Base-by-base conservation (phyloP, 2,329 filamentous ascomycete genomes). In the Clonostachys rhizophaga region DNA sequence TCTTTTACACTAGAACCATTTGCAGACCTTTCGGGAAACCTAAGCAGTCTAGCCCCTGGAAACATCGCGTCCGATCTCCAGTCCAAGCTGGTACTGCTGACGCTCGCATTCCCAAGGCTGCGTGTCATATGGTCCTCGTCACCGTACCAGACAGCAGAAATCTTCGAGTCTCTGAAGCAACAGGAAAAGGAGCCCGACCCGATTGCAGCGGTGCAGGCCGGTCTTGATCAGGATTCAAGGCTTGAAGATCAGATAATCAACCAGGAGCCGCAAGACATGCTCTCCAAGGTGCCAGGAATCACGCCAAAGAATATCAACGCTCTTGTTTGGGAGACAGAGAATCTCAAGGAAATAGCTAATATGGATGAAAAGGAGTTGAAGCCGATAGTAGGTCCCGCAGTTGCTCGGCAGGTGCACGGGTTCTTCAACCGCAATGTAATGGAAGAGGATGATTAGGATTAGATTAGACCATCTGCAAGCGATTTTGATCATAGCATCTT, bases 71-170 rank as follows among this genome's bases (percentile, higher is more conserved):
- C 86, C 35, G 94, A 96, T 60, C 75, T 96, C 34, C 94, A 99
- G 64, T 86, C 87, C 52, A 94, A 96, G 66, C 76, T 99, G 42
- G 94, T 96, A 12, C 82, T 97, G 41, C 78, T 99, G 17, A 96
- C 91, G 0, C 79, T 99, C 6, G 89, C 92, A 0, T 99, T 97
- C 58, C 94, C 94, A 0, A 83, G 83, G 18, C 77, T 99, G 43
- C 86, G 89, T 54, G 87, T 99, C 56, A 90, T 99, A 56, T 99
- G 94, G 94, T 94, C 88, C 9, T 89, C 83, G 9, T 91, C 86
- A 11, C 92, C 94, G 0, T 96, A 95, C 61, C 91, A 99, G 65
- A 97, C 94, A 1, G 94, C 94, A 2, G 91, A 97, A 70, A 97
- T 99, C 52, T 97, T 99, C 63, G 86, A 91, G 58, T 86, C 90